These are phyloP conservation scores for Sporisorium scitamineum DNA, from an alignment of 1,284 basidiomycete genomes.

Conservation along the genomic window DNA sequence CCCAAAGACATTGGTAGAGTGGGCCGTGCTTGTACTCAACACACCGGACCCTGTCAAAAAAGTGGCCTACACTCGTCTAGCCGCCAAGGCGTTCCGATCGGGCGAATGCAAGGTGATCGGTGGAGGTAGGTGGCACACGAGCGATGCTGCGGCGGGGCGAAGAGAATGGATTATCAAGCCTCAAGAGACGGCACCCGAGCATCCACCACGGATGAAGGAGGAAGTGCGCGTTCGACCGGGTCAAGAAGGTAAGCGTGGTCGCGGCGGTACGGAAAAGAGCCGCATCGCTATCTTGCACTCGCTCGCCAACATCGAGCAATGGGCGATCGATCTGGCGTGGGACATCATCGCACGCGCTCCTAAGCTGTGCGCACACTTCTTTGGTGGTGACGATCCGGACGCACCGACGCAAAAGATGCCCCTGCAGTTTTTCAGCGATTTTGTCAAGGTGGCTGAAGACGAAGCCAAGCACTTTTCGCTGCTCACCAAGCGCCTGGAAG, in stretches of 20 bases:
- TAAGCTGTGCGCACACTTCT: constrained; percentile 52
- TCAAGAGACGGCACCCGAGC: constrained; percentile 74
- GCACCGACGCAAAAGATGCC: constrained; percentile 53
- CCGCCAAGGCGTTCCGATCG: constrained; percentile 78
- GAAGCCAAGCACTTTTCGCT: constrained; percentile 77
- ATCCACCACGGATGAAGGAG: constrained; percentile 74
- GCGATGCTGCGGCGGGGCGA: constrained; percentile 9
- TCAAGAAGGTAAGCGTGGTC: constrained; percentile 75
- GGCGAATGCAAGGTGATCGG: constrained; percentile 79
- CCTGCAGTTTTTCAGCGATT: constrained; percentile 68
- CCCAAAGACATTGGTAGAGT: constrained; percentile 76
- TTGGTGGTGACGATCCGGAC: constrained; percentile 23
- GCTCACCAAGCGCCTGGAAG: constrained; percentile 71
- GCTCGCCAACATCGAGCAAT: constrained; percentile 89
- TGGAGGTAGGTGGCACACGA: constrained; percentile 53
- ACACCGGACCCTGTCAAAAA: constrained; percentile 79
- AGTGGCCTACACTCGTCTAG: constrained; percentile 78
- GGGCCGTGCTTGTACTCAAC: constrained; percentile 81
- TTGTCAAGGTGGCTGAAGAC: constrained; percentile 77
- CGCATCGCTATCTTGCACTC: constrained; percentile 82
- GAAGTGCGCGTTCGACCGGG: constrained; percentile 76
- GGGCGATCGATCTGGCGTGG: constrained; percentile 75
- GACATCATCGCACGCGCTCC: constrained; percentile 78
- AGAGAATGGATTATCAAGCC: constrained; percentile 45
- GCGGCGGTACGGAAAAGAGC: constrained; percentile 75